phyloP scores from a whole-genome alignment of 352 stramenopile species.

The Pythium utonaiense region DNA sequence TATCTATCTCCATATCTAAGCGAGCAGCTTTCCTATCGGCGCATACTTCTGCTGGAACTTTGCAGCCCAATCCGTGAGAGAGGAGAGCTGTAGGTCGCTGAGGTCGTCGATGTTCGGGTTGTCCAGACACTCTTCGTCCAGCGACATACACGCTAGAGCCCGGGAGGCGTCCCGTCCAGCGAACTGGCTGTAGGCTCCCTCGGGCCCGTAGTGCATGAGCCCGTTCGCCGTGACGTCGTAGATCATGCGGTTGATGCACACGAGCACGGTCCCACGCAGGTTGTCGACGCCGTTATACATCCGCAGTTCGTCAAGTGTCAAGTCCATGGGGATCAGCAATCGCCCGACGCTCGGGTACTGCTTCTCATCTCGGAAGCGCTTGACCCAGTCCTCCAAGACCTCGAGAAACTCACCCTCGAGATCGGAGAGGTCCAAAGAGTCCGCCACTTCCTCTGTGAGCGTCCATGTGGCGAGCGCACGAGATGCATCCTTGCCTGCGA shows the following conservation, averaged over 20 bases:
- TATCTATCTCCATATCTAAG: no score
- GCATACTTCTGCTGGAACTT: constrained; percentile 93
- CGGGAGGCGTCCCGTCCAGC: constrained; percentile 91
- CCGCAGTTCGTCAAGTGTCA: constrained; percentile 65
- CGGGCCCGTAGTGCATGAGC: constrained; percentile 88
- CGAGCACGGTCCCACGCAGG: constrained; percentile 75
- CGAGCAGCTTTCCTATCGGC: constrained; percentile 80
- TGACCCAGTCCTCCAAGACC: constrained; percentile 69
- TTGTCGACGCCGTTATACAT: constrained; percentile 67
- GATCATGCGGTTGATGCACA: constrained; percentile 86
- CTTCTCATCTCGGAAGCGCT: constrained; percentile 84
- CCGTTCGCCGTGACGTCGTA: constrained; percentile 93
- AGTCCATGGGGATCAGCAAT: constrained; percentile 54
- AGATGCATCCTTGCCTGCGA: constrained; percentile 91
- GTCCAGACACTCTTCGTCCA: constrained; percentile 87
- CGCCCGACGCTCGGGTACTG: constrained; percentile 89
- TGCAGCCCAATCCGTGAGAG: constrained; percentile 92
- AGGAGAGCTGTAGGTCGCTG: constrained; percentile 77
- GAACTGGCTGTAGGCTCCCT: constrained; percentile 91
- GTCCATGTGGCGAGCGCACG: constrained; percentile 84
- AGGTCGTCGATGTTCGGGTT: constrained; percentile 81
- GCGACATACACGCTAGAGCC: constrained; percentile 94
- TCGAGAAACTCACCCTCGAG: constrained; percentile 28
- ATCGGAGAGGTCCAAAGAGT: constrained; percentile 45
- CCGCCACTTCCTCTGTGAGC: constrained; percentile 73